A percentile compares a stretch with the other conserved stretches of the same genome.
Conservation (phyloP, 192 early-diverging fungal genomes). For the Podila clonocystis region DNA sequence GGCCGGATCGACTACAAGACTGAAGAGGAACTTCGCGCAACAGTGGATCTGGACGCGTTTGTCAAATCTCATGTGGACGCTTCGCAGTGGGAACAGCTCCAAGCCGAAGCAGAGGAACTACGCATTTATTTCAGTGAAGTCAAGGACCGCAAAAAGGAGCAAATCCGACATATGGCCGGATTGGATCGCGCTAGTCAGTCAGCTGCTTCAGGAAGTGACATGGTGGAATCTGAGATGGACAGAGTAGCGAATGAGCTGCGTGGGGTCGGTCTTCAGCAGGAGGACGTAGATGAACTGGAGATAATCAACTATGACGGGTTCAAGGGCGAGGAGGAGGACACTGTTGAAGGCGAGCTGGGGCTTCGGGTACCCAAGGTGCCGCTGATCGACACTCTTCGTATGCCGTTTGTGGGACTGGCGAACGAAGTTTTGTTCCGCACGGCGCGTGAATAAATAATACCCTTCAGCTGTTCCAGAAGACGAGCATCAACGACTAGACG, state of each 20-base stretch:
- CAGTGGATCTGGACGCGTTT: slow-evolving; percentile 24
- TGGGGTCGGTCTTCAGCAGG: slow-evolving; percentile 31
- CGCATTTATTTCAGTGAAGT: slow-evolving; percentile 16
- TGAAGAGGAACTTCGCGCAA: slow-evolving; percentile 1
- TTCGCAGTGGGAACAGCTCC: slow-evolving; percentile 26
- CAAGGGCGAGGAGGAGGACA: slow-evolving; percentile 15
- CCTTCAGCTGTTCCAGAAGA: no score
- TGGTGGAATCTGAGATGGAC: slow-evolving; percentile 1
- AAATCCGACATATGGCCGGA: slow-evolving; percentile 19
- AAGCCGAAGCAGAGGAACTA: slow-evolving; percentile 27
- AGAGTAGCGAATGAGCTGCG: slow-evolving; percentile 29
- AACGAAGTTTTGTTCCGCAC: slow-evolving; percentile 31
- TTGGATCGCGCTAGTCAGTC: slow-evolving; percentile 4
- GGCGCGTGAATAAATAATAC: slow-evolving; percentile 18
- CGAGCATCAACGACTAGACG: no score
- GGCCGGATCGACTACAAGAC: slow-evolving; percentile 37
- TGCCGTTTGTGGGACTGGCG: slow-evolving; percentile 23
- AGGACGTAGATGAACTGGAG: slow-evolving; percentile 59
- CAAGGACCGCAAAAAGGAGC: slow-evolving; percentile 33
- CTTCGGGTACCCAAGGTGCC: slow-evolving; percentile 34
- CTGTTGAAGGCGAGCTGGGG: slow-evolving; percentile 7
- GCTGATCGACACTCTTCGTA: slow-evolving; percentile 23
- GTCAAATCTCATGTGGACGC: slow-evolving; percentile 27
- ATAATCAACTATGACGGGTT: slow-evolving; percentile 37
- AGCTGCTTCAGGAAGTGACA: slow-evolving; percentile 1